Evolutionary conservation across 2,329 filamentous ascomycete species (phyloP), one percentile per base, ranked within the genome.

Genomic region (Magnaporthales sp.): DNA sequence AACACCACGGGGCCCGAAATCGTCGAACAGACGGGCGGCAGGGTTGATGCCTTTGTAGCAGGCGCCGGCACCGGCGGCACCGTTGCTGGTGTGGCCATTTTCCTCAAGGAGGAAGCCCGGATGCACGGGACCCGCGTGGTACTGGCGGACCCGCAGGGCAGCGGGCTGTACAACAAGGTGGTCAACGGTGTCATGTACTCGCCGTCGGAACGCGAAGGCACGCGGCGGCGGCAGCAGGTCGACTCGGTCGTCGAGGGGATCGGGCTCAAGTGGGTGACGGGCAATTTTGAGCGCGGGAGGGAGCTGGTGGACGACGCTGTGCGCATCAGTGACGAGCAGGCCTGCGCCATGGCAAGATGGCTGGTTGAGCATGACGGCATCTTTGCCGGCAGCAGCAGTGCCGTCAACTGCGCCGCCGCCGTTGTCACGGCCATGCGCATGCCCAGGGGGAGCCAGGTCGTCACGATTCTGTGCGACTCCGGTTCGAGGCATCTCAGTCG

Each of bases 141-240:
- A 1, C 86, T 99, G 1, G 94, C 95, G 0, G 95, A 99, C 77
- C 96, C 95, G 1, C 93, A 96, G 75, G 95, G 95, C 10, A 96
- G 92, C 75, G 95, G 95, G 0, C 81, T 99, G 29, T 97, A 91
- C 81, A 96, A 99, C 80, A 91, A 92, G 74, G 84, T 99, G 70
- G 90, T 90, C 71, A 91, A 95, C 77, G 95, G 94, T 5, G 95
- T 99, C 68, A 97, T 99, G 92, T 99, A 97, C 78, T 91, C 93
- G 68, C 74, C 84, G 0, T 96, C 91, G 31, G 95, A 99, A 79
- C 86, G 85, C 70, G 95, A 99, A 81, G 95, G 95, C 4, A 98
- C 94, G 13, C 84, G 95, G 15, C 85, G 96, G 63, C 84, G 95
- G 68, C 89, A 91, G 72, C 96, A 99, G 78, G 92, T 99, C 65